A percentile compares a stretch with the other conserved stretches of the same genome.
Conservation (phyloP, 345 rosid species). For the Sonneratia caseolaris region DNA sequence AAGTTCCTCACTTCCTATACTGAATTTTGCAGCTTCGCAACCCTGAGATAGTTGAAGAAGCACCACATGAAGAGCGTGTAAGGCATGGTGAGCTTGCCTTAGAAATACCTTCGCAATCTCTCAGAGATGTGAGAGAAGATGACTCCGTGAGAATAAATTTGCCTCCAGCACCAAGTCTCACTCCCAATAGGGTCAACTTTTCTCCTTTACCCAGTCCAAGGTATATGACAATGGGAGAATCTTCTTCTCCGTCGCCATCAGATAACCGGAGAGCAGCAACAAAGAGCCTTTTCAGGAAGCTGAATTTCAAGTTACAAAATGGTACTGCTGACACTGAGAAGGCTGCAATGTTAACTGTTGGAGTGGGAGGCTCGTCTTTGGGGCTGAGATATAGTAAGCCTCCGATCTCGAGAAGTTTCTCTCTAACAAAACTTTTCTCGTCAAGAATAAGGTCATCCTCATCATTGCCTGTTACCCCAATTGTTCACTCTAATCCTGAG, state of each 20-base stretch:
- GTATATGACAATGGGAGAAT: slow-evolving; percentile 20
- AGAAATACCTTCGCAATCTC: slow-evolving; percentile 36
- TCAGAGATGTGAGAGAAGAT: slow-evolving; percentile 31
- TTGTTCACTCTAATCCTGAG: slow-evolving; percentile 76
- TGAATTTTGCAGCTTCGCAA: slow-evolving; percentile 28
- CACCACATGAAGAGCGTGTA: slow-evolving; percentile 15
- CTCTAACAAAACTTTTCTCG: slow-evolving; percentile 48
- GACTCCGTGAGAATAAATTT: slow-evolving; percentile 30
- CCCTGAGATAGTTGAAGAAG: slow-evolving; percentile 62
- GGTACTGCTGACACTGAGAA: slow-evolving; percentile 52
- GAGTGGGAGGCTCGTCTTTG: slow-evolving; percentile 38
- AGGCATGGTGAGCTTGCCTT: slow-evolving; percentile 29
- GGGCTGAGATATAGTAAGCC: slow-evolving; percentile 21
- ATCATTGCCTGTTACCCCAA: slow-evolving; percentile 63
- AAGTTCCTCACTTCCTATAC: background rate
- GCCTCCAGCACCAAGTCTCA: slow-evolving; percentile 42
- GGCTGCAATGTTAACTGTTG: slow-evolving; percentile 58
- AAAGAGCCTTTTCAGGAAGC: slow-evolving; percentile 57
- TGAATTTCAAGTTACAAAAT: slow-evolving; percentile 55
- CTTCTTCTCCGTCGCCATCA: slow-evolving; percentile 31
- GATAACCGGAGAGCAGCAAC: slow-evolving; percentile 34
- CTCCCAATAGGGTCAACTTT: slow-evolving; percentile 65
- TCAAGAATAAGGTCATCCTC: slow-evolving; percentile 45
- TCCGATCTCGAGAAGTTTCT: slow-evolving; percentile 43
- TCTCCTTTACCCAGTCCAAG: slow-evolving; percentile 69